Base-by-base conservation (phyloP, 2,329 filamentous ascomycete genomes). In the Aspergillus pseudoglaucus region DNA sequence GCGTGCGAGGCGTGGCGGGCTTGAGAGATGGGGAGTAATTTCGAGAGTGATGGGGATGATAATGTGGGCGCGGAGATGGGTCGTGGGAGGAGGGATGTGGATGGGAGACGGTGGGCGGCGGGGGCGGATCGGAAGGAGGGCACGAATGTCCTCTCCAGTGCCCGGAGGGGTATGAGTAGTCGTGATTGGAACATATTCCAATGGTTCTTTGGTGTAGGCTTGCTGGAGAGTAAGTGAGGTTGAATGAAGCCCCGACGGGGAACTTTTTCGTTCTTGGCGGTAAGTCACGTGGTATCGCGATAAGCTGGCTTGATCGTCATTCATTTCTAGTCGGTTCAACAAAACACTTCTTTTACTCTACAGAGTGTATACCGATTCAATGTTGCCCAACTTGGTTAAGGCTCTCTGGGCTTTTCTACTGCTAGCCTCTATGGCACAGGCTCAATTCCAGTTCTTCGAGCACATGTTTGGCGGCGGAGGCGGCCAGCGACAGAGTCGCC, bases 361-460 rank as follows among this genome's bases (percentile, higher is more conserved):
- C 38, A 22, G 22, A 5, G 6, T 22, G 6, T 22, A 38, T 18
- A 22, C 8, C 9, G n/a, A n/a, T 37, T 7, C 33, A n/a, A 69
- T 67, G 64, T 30, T 65, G 14, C 51, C 48, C 44, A 57, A 51
- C 46, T 57, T 54, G 32, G 40, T 62, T n/a, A 57, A 55, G 25
- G 47, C 57, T 42, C 54, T 72, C 3, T 64, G 64, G 53, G 61
- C 63, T 48, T 65, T 89, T 14, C 72, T 87, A 44, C 67, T 89
- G 23, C 63, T 88, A 50, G 71, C 80, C 52, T 69, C 81, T 27
- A 60, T 73, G 14, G 82, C 77, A 3, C 74, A 79, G 48, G 88
- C 88, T 9, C 91, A 97, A 71, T 97, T 97, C 69, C 86, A 88
- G 65, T 95, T 98, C 80, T 98, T 97, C 72, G 90, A 96, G 67